Evolutionary conservation across 768 basidiomycete genomes (phyloP).

Genomic region (Macrocybe gigantea): DNA sequence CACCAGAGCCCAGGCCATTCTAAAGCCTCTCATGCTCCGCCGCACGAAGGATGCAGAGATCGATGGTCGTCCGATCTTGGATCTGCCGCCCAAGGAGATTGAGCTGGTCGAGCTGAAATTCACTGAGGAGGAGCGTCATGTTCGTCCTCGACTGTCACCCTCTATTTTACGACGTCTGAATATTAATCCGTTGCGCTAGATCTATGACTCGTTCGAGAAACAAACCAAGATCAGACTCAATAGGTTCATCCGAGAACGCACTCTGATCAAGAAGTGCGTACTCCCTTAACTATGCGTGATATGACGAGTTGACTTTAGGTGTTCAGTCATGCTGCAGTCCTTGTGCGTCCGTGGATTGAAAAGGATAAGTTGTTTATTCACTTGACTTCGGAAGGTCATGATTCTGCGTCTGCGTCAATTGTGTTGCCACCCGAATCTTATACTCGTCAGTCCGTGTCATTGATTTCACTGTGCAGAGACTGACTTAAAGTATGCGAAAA

Average conservation of each 20-base stretch:
- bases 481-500: slow-evolving; percentile 10
- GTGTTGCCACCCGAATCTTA: slow-evolving; percentile 67
- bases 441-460: slow-evolving; percentile 39
- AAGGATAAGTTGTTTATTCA: neutral
- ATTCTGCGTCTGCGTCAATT: slow-evolving; percentile 72
- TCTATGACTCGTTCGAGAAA: slow-evolving; percentile 56
- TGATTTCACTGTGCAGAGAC: neutral
- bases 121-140: slow-evolving; percentile 58
- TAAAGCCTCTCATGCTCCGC: slow-evolving; percentile 63
- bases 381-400: slow-evolving; percentile 41
- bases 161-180: neutral
- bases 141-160: slow-evolving; percentile 18
- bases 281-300: neutral
- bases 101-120: slow-evolving; percentile 59
- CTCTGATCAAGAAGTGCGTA: slow-evolving; percentile 65
- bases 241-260: slow-evolving; percentile 57
- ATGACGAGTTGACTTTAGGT: too few relatives aligned
- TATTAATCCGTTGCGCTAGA: slow-evolving; percentile 20
- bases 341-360: slow-evolving; percentile 23
- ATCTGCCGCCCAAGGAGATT: slow-evolving; percentile 56
- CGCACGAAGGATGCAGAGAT: slow-evolving; percentile 62
- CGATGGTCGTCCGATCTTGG: slow-evolving; percentile 65
- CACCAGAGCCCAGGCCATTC: slow-evolving; percentile 58
- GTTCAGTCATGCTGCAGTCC: slow-evolving; percentile 38
- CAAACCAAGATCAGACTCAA: slow-evolving; percentile 48